A percentile compares a stretch with the other conserved stretches of the same genome.
Conservation (phyloP, 1,139 yeast genomes). For the Scheffersomyces stambukii region DNA sequence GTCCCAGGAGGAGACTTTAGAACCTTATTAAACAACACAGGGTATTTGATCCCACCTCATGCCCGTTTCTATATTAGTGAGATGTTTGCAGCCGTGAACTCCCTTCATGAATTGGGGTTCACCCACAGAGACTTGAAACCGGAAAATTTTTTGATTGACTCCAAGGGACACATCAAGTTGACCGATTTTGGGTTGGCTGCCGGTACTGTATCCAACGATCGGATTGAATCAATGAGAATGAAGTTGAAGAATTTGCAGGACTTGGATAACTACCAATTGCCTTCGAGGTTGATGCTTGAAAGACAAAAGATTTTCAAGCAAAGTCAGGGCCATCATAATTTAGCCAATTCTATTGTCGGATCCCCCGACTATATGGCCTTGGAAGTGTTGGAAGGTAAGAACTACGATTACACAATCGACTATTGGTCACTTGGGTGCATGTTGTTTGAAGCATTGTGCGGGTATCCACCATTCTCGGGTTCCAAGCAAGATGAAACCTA, state of each 20-base stretch:
- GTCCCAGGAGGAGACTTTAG: constrained; percentile 99
- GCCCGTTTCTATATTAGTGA: constrained; percentile 93
- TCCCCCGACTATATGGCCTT: constrained; percentile 99
- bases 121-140: constrained; percentile 98
- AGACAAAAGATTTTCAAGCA: constrained; percentile 83
- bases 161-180: constrained; percentile 91
- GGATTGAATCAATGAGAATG: constrained; percentile 89
- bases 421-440: constrained; percentile 99
- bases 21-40: constrained; percentile 88
- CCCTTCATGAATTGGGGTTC: constrained; percentile 90
- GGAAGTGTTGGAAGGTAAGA: constrained; percentile 91
- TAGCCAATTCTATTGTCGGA: constrained; percentile 95
- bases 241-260: constrained; percentile 79
- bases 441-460: constrained; percentile 84
- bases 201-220: constrained; percentile 88
- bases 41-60: constrained; percentile 88
- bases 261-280: constrained; percentile 57
- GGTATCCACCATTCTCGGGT: constrained; percentile 97
- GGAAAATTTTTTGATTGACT: constrained; percentile 91
- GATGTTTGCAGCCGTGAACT: constrained; percentile 93
- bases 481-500: constrained; percentile 92
- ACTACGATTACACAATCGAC: constrained; percentile 93
- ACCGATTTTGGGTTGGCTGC: constrained; percentile 98
- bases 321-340: constrained; percentile 58
- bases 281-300: constrained; percentile 75